A percentile compares a stretch with the other conserved stretches of the same genome.
These are phyloP conservation scores for Helotiales sp. DNA, from an alignment of 2,329 filamentous ascomycete species.

Conservation along the genomic window DNA sequence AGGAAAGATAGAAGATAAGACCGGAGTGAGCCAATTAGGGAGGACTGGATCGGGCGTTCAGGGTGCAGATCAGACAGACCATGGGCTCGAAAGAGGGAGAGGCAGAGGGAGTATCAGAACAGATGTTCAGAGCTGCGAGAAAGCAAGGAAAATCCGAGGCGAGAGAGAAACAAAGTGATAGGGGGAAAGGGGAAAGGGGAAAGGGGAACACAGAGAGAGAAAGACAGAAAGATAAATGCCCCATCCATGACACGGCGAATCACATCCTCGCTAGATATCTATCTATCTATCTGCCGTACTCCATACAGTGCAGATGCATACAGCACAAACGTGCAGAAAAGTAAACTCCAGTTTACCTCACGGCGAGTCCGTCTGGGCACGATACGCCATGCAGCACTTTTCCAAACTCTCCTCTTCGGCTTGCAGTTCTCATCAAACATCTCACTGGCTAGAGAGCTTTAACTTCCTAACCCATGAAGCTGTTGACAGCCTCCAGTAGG, in stretches of 20 bases:
- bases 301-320: background rate
- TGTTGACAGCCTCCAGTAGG: background rate
- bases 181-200: background rate
- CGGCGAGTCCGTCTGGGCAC: slow-evolving; percentile 10
- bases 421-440: background rate
- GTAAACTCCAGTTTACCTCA: background rate
- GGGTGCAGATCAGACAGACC: too few relatives aligned
- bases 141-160: background rate
- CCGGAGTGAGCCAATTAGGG: background rate
- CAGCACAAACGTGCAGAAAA: background rate
- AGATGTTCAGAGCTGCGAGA: too few relatives aligned
- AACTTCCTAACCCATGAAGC: background rate
- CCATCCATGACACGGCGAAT: background rate
- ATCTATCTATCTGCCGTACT: background rate
- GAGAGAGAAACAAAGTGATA: background rate
- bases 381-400: background rate
- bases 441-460: background rate
- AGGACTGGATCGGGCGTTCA: too few relatives aligned
- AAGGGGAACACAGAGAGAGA: background rate
- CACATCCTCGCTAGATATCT: background rate
- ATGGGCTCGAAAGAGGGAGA: too few relatives aligned
- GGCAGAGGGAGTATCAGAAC: too few relatives aligned
- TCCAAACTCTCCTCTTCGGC: background rate
- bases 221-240: background rate
- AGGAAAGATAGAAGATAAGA: background rate